Base-by-base conservation (phyloP, 257 asterid genomes). In the Solanum tacnaense region DNA sequence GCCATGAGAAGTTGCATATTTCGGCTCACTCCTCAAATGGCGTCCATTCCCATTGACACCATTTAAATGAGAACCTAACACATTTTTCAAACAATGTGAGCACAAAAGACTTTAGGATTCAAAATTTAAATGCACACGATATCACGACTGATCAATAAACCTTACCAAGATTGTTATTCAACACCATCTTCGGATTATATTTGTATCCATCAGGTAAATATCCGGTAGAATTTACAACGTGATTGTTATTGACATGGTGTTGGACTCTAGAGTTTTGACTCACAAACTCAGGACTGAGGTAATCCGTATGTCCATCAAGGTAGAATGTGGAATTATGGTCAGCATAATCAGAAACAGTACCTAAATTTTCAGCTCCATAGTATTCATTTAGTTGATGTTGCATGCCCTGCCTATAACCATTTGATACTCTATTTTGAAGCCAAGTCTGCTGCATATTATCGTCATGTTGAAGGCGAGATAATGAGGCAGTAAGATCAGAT, bases 401-500 rank as follows among this genome's bases (percentile, higher is more conserved):
- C 91, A 83, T 73, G 44, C 86, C 91, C 84, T 87, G 89, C 46
- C 36, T 83, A 67, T 88, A 89, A 67, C 90, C 90, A 44, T 88
- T 84, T 21, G 90, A 89, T n/a, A 88, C 29, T 85, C 93, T 92
- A 87, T 87, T 92, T 86, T 89, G 96, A 73, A 38, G 39, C 86
- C 86, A 82, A 31, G 86, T 35, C 68, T 82, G 90, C 12, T 87
- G 89, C 85, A 67, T 86, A 84, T 84, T 46, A 79, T 89, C 91
- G 73, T 91, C 93, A 46, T 88, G 62, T 16, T 83, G 91, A 72
- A 88, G 90, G 72, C 34, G 70, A 29, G 70, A 88, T 44, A 94
- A 91, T 84, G 96, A 91, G 89, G 93, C 89, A 15, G 93, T 79
- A 41, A 93, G 86, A 86, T 93, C 95, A 87, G 92, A 92, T 46